Conservation (phyloP, 768 basidiomycete genomes). For the Boletellus ananiceps region DNA sequence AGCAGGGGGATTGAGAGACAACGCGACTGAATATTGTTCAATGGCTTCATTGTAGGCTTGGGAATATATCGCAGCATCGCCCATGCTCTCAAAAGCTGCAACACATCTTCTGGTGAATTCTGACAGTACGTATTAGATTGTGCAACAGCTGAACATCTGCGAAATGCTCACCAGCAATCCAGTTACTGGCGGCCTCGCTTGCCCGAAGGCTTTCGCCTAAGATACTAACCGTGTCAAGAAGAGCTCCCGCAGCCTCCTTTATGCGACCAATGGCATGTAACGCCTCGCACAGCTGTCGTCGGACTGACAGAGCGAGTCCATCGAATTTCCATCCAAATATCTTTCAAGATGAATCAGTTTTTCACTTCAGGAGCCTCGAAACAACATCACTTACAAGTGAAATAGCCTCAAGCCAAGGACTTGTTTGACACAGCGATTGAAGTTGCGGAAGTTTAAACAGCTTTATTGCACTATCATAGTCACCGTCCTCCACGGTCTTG, state of each 20-base stretch:
- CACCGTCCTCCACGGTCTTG: constrained; percentile 2
- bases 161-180: constrained; percentile 5
- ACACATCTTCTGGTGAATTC: constrained; percentile 7
- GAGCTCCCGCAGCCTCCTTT: constrained; percentile 9
- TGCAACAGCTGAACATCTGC: background rate
- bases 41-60: constrained; percentile 10
- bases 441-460: constrained; percentile 6
- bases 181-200: background rate
- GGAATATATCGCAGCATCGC: constrained; percentile 7
- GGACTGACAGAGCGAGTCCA: constrained; percentile 3
- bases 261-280: constrained; percentile 8
- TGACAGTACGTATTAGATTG: background rate
- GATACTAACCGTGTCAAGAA: constrained; percentile 5
- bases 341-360: constrained; percentile 3
- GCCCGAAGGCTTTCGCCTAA: constrained; percentile 1
- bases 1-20: constrained; percentile 8
- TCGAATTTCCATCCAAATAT: constrained; percentile 15
- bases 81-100: constrained; percentile 8
- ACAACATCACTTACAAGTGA: constrained; percentile 7
- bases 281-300: constrained; percentile 11
- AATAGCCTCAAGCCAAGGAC: constrained; percentile 6
- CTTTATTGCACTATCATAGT: constrained; percentile 12
- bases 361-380: background rate
- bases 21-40: constrained; percentile 11
- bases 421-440: background rate